These are phyloP conservation scores for Euphorbia celastroides DNA, from an alignment of 441 rosid species.

Conservation along the genomic window DNA sequence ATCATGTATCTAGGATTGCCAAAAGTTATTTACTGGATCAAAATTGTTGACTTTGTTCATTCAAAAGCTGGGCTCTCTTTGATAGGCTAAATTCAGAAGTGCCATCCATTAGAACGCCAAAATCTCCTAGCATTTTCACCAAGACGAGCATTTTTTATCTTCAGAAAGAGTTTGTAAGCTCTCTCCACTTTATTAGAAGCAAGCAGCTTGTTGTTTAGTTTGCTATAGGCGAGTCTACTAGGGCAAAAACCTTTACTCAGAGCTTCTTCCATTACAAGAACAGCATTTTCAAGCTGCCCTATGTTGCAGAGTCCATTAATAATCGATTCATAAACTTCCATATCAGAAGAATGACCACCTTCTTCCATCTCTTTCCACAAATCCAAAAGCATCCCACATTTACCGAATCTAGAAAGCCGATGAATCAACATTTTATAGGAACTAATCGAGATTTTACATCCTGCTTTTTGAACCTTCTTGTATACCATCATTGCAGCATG, in stretches of 20 bases:
- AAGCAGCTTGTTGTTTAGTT: constrained; percentile 63
- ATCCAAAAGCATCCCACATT: constrained; percentile 75
- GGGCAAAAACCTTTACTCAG: constrained; percentile 76
- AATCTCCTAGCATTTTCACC: constrained; percentile 59
- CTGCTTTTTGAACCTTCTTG: constrained; percentile 63
- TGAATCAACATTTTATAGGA: constrained; percentile 73
- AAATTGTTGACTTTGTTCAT: constrained; percentile 11
- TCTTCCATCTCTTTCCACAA: constrained; percentile 87
- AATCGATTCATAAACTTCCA: constrained; percentile 74
- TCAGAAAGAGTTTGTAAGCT: constrained; percentile 73
- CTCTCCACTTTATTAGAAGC: constrained; percentile 62
- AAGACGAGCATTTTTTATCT: constrained; percentile 66
- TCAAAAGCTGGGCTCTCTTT: constrained; percentile 29
- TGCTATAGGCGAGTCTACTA: constrained; percentile 65
- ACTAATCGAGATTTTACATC: constrained; percentile 55
- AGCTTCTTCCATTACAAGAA: constrained; percentile 84
- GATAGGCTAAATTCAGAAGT: constrained; percentile 65
- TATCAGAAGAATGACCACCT: constrained; percentile 56
- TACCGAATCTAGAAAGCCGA: constrained; percentile 85
- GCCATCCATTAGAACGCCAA: constrained; percentile 94
- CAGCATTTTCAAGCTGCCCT: constrained; percentile 90
- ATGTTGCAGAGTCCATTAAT: constrained; percentile 79
- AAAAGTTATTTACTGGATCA: constrained; percentile 3
- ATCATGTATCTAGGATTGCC: background rate
- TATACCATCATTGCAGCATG: constrained; percentile 77